These are phyloP conservation scores for Calonectria leucothoes DNA, from an alignment of 2,329 filamentous ascomycete species.

Conservation along the genomic window DNA sequence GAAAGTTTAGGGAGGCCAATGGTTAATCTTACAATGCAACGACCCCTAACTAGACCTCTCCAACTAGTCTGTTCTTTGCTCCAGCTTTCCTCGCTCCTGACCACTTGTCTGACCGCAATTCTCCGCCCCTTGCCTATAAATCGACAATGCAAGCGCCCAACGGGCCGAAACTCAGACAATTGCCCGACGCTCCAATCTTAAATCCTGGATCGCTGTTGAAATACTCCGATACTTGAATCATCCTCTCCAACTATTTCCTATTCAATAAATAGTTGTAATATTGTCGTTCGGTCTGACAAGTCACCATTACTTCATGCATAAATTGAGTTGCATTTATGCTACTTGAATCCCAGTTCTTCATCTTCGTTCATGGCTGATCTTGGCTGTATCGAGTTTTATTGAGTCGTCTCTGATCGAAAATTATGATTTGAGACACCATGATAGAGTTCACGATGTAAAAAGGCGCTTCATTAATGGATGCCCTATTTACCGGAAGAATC, in stretches of 20 bases:
- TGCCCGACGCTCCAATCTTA: background rate
- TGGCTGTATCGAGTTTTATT: background rate
- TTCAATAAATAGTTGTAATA: background rate
- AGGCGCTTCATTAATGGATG: background rate
- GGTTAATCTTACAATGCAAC: too few species aligned
- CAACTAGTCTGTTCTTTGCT: too few species aligned
- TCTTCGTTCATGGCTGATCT: background rate
- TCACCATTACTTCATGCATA: background rate
- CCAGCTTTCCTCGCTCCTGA: too few species aligned
- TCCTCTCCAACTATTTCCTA: background rate
- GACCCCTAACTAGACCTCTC: too few species aligned
- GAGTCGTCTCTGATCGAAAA: background rate
- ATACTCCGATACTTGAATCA: background rate
- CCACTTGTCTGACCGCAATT: too few species aligned
- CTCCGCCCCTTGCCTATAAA: background rate
- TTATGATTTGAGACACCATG: background rate
- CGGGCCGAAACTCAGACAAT: background rate
- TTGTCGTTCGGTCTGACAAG: background rate
- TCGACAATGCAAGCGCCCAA: background rate
- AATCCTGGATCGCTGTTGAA: background rate
- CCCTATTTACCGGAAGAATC: background rate
- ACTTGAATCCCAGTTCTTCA: background rate
- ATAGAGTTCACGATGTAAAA: background rate
- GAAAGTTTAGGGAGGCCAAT: too few species aligned
- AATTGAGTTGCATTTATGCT: background rate